A percentile compares a stretch with the other conserved stretches of the same genome.
Conservation (phyloP, 306 rosid species). For the Prunus mongolica region DNA sequence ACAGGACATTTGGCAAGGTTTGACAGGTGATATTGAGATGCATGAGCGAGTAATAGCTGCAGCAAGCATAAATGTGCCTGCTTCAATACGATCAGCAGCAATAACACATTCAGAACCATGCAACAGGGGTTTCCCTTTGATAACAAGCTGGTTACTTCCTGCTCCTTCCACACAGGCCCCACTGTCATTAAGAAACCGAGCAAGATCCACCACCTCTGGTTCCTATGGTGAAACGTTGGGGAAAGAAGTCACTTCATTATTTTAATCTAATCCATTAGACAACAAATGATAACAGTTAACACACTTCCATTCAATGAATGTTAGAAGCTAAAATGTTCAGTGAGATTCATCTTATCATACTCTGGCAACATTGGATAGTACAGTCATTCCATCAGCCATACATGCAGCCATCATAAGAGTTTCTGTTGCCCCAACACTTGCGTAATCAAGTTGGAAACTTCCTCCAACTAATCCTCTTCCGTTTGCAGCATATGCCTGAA, state of each 20-base stretch:
- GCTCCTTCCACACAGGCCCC: constrained; percentile 37
- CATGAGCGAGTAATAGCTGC: constrained; percentile 35
- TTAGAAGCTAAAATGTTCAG: background rate
- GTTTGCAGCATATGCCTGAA: constrained; percentile 23
- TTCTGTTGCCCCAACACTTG: constrained; percentile 41
- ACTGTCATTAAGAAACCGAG: constrained; percentile 14
- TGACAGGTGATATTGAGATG: constrained; percentile 30
- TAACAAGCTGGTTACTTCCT: constrained; percentile 24
- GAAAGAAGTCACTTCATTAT: background rate
- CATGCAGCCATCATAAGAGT: constrained; percentile 41
- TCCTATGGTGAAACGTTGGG: constrained; percentile 15
- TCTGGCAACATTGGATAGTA: constrained; percentile 35
- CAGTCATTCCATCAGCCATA: constrained; percentile 32
- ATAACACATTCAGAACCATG: constrained; percentile 21
- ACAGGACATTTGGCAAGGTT: constrained; percentile 27
- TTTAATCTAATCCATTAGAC: background rate
- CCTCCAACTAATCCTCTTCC: constrained; percentile 38
- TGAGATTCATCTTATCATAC: constrained; percentile 11
- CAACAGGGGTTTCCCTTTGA: constrained; percentile 29
- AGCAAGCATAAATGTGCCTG: constrained; percentile 37
- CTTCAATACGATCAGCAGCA: constrained; percentile 34
- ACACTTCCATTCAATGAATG: background rate
- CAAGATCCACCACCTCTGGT: constrained; percentile 34
- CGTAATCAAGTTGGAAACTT: constrained; percentile 26
- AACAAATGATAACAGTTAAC: background rate